Evolutionary conservation across 2,329 filamentous ascomycete genomes (phyloP), one percentile per base, ranked within the genome.

Genomic region (Pyrenochaeta sp.): DNA sequence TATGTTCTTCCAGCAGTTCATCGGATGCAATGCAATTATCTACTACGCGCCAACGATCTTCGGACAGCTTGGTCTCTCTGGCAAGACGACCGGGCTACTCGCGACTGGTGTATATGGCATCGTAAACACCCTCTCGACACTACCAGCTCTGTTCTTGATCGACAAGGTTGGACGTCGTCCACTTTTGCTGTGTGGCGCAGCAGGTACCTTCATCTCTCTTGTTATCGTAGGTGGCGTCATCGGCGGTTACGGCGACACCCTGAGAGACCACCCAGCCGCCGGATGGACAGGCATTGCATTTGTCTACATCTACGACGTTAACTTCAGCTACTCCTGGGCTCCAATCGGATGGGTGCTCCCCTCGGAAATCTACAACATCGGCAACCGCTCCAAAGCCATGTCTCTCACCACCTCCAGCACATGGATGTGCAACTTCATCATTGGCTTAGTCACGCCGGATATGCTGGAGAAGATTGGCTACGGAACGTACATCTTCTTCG

Each of bases 1-100:
- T 22, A 76, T 77, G 75, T 81, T 81, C 76, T 80, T 81, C 72
- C 78, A 81, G 52, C 79, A 81, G 65, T 80, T 86, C 84, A 92
- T 91, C 27, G 91, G 92, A 83, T 90, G 95, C 81, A 96, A 96
- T 85, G 95, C 93, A 79, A 91, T 95, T 83, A 93, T 72, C 40
- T 78, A 78, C 65, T 81, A 77, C 82, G 91, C 90, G 25, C 92
- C 91, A 27, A 87, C 90, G 48, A 95, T 96, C 86, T 90, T 96
- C 80, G 80, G 88, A 77, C 87, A 88, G 34, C 87, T 90, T n/a
- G 89, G 89, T 0, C 57, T 67, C 4, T 59, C 59, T n/a, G 61
- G 60, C 9, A 72, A 66, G 37, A 79, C 92, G 84, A 91, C 95
- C 63, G 87, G 93, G 92, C 76, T 90, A 86, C 81, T 90, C 88